These are phyloP conservation scores for Tripidium arundinaceum DNA, from an alignment of 202 grass and related monocot species.

Conservation along the genomic window DNA sequence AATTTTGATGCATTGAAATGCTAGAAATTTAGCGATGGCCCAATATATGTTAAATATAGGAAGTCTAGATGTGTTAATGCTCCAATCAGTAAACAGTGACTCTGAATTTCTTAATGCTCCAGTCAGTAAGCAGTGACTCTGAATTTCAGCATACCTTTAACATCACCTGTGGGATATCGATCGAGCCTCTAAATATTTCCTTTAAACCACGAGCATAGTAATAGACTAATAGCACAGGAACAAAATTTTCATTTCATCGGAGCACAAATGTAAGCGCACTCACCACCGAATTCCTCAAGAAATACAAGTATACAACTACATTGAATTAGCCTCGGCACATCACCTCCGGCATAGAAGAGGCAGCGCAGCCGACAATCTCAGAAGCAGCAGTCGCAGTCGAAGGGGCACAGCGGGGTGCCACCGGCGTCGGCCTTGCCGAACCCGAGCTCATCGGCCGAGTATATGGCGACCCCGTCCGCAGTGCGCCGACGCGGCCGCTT, in stretches of 20 bases:
- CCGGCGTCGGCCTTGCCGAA: conserved; percentile 63
- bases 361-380: conserved; percentile 16
- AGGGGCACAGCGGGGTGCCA: conserved; percentile 69
- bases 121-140: background rate
- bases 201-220: background rate
- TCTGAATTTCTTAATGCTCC: background rate
- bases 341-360: background rate
- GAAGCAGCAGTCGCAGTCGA: conserved; percentile 93
- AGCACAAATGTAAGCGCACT: background rate
- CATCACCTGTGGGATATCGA: background rate
- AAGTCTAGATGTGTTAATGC: background rate
- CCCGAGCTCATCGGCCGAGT: conserved; percentile 72
- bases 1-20: background rate
- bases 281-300: background rate
- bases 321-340: background rate
- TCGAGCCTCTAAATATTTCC: too few relatives aligned
- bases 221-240: background rate
- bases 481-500: conserved; percentile 58
- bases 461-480: conserved; percentile 60
- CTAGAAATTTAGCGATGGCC: background rate
- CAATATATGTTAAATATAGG: background rate
- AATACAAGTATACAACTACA: conserved; percentile 16
- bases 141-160: background rate
- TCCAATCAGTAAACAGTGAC: too few relatives aligned
- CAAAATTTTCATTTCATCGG: background rate